Percentiles rank a stretch among this genome's conserved stretches.
These are phyloP conservation scores for Allomyces javanicus DNA, from an alignment of 192 early-diverging fungal species.

Conservation along the genomic window DNA sequence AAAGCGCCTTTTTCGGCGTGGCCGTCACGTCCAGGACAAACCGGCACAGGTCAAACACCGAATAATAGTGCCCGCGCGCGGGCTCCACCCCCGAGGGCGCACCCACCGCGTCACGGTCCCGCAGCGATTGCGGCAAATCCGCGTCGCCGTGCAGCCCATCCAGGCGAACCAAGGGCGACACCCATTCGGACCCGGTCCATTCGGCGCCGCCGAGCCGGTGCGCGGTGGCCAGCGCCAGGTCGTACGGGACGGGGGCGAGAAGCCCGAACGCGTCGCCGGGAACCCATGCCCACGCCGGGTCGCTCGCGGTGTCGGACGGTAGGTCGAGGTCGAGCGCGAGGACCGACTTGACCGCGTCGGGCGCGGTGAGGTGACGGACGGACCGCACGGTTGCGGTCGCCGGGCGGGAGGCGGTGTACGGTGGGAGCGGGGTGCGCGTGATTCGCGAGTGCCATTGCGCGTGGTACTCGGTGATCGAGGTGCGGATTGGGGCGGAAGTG, in stretches of 20 bases:
- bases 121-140: too few relatives aligned
- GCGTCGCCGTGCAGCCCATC: too few relatives aligned
- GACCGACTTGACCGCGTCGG: constrained; percentile 5
- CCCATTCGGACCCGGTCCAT: not conserved
- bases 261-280: constrained; percentile 78
- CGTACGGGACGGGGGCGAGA: constrained; percentile 61
- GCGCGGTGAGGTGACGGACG: not conserved
- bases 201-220: not conserved
- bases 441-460: not conserved
- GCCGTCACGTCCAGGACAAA: constrained; percentile 58
- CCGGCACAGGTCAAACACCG: constrained; percentile 40
- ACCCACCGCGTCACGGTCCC: too few relatives aligned
- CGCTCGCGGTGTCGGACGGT: constrained; percentile 3
- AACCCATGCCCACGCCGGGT: constrained; percentile 17
- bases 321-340: constrained; percentile 19
- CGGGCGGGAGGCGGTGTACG: not conserved
- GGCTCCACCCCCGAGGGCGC: too few relatives aligned
- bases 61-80: not conserved
- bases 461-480: not conserved
- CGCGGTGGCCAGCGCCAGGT: constrained; percentile 44
- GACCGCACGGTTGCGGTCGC: not conserved
- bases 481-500: not conserved
- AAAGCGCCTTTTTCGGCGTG: constrained; percentile 53
- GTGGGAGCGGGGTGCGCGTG: not conserved
- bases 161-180: not conserved